A percentile compares a stretch with the other conserved stretches of the same genome.
phyloP scores from a whole-genome alignment of 305 asterid species.

The Rubia peregrina region DNA sequence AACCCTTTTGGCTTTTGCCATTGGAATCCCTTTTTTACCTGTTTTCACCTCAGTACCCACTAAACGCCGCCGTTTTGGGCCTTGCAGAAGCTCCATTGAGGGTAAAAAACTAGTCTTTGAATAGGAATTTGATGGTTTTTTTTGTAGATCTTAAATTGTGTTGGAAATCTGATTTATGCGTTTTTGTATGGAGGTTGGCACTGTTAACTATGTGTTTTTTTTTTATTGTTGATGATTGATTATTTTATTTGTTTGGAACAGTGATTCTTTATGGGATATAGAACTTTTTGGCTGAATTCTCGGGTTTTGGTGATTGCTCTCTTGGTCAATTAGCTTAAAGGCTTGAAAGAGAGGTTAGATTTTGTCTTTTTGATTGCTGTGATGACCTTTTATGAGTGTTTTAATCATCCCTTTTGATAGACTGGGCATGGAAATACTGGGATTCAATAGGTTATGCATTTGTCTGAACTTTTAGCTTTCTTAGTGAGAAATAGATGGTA shows the following conservation, averaged over 20 bases:
- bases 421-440: not conserved
- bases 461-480: not conserved
- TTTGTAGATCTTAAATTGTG: slow-evolving; percentile 19
- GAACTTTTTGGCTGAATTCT: slow-evolving; percentile 13
- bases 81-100: slow-evolving; percentile 11
- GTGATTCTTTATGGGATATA: slow-evolving; percentile 65
- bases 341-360: slow-evolving; percentile 36
- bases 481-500: not conserved
- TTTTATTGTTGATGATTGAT: slow-evolving; percentile 9
- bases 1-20: not conserved
- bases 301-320: slow-evolving; percentile 27
- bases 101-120: slow-evolving; percentile 4
- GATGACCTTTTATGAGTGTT: not conserved
- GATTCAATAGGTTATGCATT: not conserved
- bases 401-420: not conserved
- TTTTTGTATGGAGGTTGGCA: slow-evolving; percentile 17
- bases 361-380: not conserved
- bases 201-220: slow-evolving; percentile 26
- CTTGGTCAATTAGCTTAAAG: slow-evolving; percentile 27
- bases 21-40: slow-evolving; percentile 16
- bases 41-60: slow-evolving; percentile 9
- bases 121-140: slow-evolving; percentile 5
- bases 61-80: slow-evolving; percentile 11
- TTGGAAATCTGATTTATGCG: slow-evolving; percentile 2
- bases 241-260: slow-evolving; percentile 39